Base-by-base conservation (phyloP, 2,329 filamentous ascomycete genomes). In the Macrophomina pseudophaseolina region DNA sequence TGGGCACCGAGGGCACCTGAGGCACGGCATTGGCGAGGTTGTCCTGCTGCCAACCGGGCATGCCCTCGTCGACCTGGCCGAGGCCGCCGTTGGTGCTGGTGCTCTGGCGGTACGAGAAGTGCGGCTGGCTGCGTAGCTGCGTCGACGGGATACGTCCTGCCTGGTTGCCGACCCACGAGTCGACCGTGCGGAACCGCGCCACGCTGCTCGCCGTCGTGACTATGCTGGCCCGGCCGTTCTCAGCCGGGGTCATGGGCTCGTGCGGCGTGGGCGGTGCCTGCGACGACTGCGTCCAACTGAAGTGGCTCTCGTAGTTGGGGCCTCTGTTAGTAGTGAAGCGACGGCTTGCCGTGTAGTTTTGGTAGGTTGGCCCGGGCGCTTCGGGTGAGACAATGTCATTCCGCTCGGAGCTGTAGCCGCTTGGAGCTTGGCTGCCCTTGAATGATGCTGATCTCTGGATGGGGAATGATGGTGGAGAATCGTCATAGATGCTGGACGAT, bases 241-340 rank as follows among this genome's bases (percentile, higher is more conserved):
- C 76, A 18, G 75, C 59, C 68, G 9, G 73, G 74, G 65, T 78
- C 75, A 30, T 72, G 72, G 2, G 64, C 23, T 77, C 76, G n/a
- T 74, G 72, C 0, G 78, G 77, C 12, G 78, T 79, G 66, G 78
- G 75, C 33, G 78, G 74, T 11, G 35, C 33, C 28, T 76, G 77
- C 42, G 79, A 73, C 0, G 77, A 78, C 62, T 80, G 79, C 5
- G 78, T 80, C 78, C 78, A 79, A 68, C 76, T 78, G 70, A 80
- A 80, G 46, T 60, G 69, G 9, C 64, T 67, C 18, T 59, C 38
- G 32, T 62, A 62, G 48, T 69, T 67, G n/a, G 62, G 56, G 5
- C 40, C 48, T 35, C 38, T 35, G 38, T 65, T 65, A 11, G 58
- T 38, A 2, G 58, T 65, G n/a, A 56, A 56, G 49, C 52, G 66